Percentiles rank a stretch among this genome's conserved stretches.
phyloP scores from a whole-genome alignment of 2,329 filamentous ascomycete genomes.

The Hawksworthiomyces lignivorus region DNA sequence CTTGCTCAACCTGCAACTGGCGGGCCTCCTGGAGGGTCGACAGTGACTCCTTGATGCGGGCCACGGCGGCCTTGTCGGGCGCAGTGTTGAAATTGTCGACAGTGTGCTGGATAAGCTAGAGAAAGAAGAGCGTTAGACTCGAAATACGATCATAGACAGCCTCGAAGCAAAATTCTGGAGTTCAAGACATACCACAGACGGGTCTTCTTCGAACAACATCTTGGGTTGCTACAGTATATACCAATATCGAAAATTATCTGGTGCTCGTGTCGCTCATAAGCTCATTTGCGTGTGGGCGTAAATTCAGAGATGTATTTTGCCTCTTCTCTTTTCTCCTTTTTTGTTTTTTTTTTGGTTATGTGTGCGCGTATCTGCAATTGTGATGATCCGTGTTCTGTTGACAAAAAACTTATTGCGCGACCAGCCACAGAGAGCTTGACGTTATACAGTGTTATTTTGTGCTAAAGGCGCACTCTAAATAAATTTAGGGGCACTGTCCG shows the following conservation, averaged over 20 bases:
- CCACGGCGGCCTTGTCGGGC: slow-evolving; percentile 76
- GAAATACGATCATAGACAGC: background rate
- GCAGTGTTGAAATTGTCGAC: slow-evolving; percentile 91
- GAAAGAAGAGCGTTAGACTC: background rate
- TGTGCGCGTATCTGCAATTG: too few relatives aligned
- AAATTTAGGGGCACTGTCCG: slow-evolving; percentile 2
- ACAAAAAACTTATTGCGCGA: too few relatives aligned
- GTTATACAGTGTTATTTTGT: too few relatives aligned
- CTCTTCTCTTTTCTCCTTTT: too few relatives aligned
- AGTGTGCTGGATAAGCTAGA: slow-evolving; percentile 81
- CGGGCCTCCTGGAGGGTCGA: slow-evolving; percentile 78
- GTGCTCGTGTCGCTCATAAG: too few relatives aligned
- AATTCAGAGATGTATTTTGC: too few relatives aligned
- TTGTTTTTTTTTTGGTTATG: too few relatives aligned
- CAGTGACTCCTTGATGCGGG: slow-evolving; percentile 77
- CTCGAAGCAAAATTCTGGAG: background rate
- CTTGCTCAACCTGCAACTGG: slow-evolving; percentile 65
- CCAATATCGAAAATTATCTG: too few relatives aligned
- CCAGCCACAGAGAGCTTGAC: too few relatives aligned
- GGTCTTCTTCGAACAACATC: slow-evolving; percentile 94
- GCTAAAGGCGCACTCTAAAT: too few relatives aligned
- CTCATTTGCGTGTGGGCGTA: too few relatives aligned
- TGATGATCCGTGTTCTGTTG: background rate
- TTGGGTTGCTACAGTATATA: too few relatives aligned
- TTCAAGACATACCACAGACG: slow-evolving; percentile 60